These are phyloP conservation scores for Termitomyces sp. DNA, from an alignment of 1,284 basidiomycete genomes.

Conservation along the genomic window DNA sequence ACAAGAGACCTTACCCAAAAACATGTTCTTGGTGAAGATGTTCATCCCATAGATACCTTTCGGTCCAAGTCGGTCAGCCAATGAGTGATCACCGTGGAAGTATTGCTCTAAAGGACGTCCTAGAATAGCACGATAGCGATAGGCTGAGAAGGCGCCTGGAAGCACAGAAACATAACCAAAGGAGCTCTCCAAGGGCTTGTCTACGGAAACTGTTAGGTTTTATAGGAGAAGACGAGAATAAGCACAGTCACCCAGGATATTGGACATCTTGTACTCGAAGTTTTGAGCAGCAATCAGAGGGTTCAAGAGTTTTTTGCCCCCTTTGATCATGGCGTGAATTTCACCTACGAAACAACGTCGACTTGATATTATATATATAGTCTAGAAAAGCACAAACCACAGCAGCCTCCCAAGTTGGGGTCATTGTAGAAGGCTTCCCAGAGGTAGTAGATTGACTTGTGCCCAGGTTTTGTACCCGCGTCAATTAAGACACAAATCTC, in stretches of 20 bases:
- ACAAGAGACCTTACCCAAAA: slow-evolving; percentile 45
- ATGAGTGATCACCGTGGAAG: slow-evolving; percentile 96
- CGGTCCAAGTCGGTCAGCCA: slow-evolving; percentile 86
- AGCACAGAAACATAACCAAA: slow-evolving; percentile 96
- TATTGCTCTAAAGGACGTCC: slow-evolving; percentile 94
- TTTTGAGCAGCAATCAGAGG: slow-evolving; percentile 94
- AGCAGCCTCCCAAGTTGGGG: slow-evolving; percentile 45
- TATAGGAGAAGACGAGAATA: neutral
- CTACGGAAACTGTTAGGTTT: slow-evolving; percentile 31
- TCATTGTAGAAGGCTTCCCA: slow-evolving; percentile 92
- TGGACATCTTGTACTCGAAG: slow-evolving; percentile 98
- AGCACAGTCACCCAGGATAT: slow-evolving; percentile 68
- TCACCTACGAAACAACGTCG: slow-evolving; percentile 51
- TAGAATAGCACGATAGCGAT: slow-evolving; percentile 86
- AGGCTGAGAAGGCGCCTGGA: slow-evolving; percentile 96
- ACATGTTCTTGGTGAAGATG: slow-evolving; percentile 97
- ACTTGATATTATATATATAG: neutral
- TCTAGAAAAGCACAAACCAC: slow-evolving; percentile 28
- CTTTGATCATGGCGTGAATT: slow-evolving; percentile 93
- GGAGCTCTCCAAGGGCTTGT: slow-evolving; percentile 90
- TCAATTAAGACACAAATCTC: slow-evolving; percentile 90
- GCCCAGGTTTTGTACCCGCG: slow-evolving; percentile 94
- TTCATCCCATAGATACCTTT: slow-evolving; percentile 98
- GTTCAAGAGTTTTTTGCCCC: slow-evolving; percentile 88
- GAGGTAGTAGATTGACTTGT: slow-evolving; percentile 94